These are phyloP conservation scores for Moricandia moricandioides DNA, from an alignment of 345 rosid genomes.

Conservation along the genomic window DNA sequence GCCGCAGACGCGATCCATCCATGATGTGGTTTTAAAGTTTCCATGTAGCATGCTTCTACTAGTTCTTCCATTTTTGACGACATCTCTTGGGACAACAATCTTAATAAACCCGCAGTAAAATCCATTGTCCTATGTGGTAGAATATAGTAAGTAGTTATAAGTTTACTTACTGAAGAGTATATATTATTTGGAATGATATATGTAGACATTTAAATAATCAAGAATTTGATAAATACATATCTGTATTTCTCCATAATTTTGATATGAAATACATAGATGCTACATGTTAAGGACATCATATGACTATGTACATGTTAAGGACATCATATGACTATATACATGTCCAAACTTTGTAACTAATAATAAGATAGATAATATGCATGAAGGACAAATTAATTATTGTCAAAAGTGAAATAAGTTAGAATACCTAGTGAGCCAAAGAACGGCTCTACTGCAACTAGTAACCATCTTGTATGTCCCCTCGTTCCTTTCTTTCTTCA, in stretches of 20 bases:
- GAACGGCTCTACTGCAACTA: constrained; percentile 76
- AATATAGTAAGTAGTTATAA: background rate
- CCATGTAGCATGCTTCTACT: constrained; percentile 74
- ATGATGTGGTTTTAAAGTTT: constrained; percentile 79
- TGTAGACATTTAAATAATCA: background rate
- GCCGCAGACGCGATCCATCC: constrained; percentile 97
- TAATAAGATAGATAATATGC: background rate
- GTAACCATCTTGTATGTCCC: constrained; percentile 49
- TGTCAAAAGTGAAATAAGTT: constrained; percentile 1
- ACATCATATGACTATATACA: background rate
- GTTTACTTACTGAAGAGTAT: background rate
- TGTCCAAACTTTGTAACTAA: background rate
- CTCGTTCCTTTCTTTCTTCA: constrained; percentile 65
- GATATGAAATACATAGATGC: background rate
- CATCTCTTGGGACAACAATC: constrained; percentile 51
- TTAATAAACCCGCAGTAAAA: constrained; percentile 55
- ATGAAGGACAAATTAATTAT: background rate
- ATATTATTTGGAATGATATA: background rate
- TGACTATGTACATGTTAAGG: background rate
- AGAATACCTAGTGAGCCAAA: constrained; percentile 91
- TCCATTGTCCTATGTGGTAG: constrained; percentile 59
- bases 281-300: background rate
- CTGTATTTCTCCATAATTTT: background rate
- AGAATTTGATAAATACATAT: background rate
- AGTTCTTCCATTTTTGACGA: constrained; percentile 62